Base-by-base conservation (phyloP, 495 filamentous ascomycete genomes). In the Terfezia boudieri region DNA sequence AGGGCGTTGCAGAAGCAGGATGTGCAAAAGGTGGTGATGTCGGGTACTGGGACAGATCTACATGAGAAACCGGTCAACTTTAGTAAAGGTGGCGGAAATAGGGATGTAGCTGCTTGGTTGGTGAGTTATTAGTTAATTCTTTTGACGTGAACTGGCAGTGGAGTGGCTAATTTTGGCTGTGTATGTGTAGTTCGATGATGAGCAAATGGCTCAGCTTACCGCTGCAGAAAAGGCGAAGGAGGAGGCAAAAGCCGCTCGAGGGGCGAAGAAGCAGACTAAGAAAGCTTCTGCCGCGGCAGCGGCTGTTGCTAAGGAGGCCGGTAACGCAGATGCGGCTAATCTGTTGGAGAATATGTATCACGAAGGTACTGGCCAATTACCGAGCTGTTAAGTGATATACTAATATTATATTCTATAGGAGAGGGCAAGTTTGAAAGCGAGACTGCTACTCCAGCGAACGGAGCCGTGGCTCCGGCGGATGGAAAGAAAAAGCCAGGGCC, bases 1-100 rank as follows among this genome's bases (percentile, higher is more conserved):
- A 83, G 90, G 26, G 90, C 90, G 36, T 71, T 94, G 66, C 90
- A 99, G 68, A 99, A 99, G 69, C 92, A 99, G 70, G 90, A 99
- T 66, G 90, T 99, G 59, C 90, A 99, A 68, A 83, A 90, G 32
- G 90, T 99, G 36, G 90, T 99, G 67, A 99, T 99, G 62, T 85
- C 86, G 32, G 87, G 87, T 56, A 87, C 86, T 43, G 83, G 80
- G 43, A 77, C 82, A 46, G 74, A 80, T 52, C 36, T 68, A 11
- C 66, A 67, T 50, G 76, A 75, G 59, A 76, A 76, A 58, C 74
- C 68, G 54, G 71, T 70, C 32, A 74, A 79, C 67, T 69, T 72
- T 32, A 51, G 49, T 43, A 75, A 76, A 56, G 63, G 63, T 35
- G 20, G 36, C 16, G 41, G 41, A 8, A 65, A 63, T 36, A 54